Percentiles rank a stretch among this genome's conserved stretches.
Evolutionary conservation across 2,329 filamentous ascomycete species (phyloP).

Genomic region (Lithohypha guttulata): DNA sequence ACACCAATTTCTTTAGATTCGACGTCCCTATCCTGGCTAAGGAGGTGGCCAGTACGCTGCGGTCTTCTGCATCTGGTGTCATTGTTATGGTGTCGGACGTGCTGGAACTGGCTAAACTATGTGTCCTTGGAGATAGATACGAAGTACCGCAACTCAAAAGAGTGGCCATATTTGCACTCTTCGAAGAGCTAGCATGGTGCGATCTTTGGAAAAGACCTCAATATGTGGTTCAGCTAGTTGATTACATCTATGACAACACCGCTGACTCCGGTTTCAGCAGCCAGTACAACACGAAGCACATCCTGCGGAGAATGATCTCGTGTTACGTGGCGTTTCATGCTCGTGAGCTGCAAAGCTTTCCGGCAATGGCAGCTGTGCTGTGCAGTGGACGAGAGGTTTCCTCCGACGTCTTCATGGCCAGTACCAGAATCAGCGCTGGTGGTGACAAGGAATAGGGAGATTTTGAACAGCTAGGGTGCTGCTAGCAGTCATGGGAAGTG

Average conservation of each 20-base stretch:
- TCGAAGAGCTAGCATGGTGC: background rate
- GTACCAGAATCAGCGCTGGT: background rate
- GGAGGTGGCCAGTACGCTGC: background rate
- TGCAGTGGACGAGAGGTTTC: background rate
- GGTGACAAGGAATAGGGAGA: background rate
- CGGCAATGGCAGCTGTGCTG: background rate
- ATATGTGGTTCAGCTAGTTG: slow-evolving; percentile 28
- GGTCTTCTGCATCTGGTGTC: background rate
- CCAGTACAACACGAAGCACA: slow-evolving; percentile 29
- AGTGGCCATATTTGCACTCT: background rate
- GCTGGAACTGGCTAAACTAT: background rate
- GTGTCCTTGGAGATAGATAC: background rate
- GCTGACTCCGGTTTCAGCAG: slow-evolving; percentile 29
- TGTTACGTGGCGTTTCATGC: slow-evolving; percentile 34
- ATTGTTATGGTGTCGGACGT: background rate
- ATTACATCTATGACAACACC: slow-evolving; percentile 31
- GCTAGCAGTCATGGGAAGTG: slow-evolving; percentile 3
- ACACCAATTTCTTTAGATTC: background rate
- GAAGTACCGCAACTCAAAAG: no score
- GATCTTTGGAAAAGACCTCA: slow-evolving; percentile 15
- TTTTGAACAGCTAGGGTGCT: background rate
- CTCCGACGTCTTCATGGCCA: background rate
- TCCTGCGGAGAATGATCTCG: slow-evolving; percentile 29
- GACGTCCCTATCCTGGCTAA: background rate
- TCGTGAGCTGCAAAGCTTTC: slow-evolving; percentile 28